Evolutionary conservation across 2,329 filamentous ascomycete genomes (phyloP).

Genomic region (Hirsutella rhossiliensis): DNA sequence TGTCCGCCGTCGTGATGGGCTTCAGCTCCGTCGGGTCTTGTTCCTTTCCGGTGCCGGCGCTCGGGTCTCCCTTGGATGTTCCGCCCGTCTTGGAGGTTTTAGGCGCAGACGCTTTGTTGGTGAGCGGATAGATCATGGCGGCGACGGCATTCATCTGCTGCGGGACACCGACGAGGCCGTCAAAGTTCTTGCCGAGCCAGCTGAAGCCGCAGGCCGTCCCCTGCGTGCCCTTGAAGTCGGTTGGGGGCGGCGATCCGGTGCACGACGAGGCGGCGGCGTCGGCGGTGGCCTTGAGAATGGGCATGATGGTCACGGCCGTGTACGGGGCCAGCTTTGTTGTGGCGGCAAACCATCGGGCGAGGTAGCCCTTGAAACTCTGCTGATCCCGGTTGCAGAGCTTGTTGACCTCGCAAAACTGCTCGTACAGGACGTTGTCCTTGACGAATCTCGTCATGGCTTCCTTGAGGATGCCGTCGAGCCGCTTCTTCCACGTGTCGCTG

Average conservation of each 20-base stretch:
- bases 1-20: constrained; percentile 35
- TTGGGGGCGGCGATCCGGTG: constrained; percentile 26
- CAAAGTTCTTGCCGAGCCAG: constrained; percentile 46
- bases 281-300: constrained; percentile 39
- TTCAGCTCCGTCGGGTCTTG: constrained; percentile 12
- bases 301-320: constrained; percentile 34
- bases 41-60: constrained; percentile 13
- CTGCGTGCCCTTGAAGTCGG: constrained; percentile 34
- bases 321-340: constrained; percentile 43
- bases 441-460: constrained; percentile 42
- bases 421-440: constrained; percentile 41
- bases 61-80: constrained; percentile 39
- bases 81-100: constrained; percentile 45
- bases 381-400: constrained; percentile 58
- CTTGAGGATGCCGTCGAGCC: constrained; percentile 45
- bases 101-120: constrained; percentile 29
- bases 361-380: constrained; percentile 64
- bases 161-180: constrained; percentile 51
- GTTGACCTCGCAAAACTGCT: constrained; percentile 52
- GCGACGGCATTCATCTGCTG: constrained; percentile 58
- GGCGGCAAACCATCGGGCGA: constrained; percentile 52
- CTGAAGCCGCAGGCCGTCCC: constrained; percentile 56
- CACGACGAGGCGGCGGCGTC: constrained; percentile 39
- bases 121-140: constrained; percentile 48
- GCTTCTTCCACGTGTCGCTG: constrained; percentile 39